A percentile compares a stretch with the other conserved stretches of the same genome.
phyloP scores from a whole-genome alignment of 495 filamentous ascomycete genomes.

The Neohortaea acidophila region DNA sequence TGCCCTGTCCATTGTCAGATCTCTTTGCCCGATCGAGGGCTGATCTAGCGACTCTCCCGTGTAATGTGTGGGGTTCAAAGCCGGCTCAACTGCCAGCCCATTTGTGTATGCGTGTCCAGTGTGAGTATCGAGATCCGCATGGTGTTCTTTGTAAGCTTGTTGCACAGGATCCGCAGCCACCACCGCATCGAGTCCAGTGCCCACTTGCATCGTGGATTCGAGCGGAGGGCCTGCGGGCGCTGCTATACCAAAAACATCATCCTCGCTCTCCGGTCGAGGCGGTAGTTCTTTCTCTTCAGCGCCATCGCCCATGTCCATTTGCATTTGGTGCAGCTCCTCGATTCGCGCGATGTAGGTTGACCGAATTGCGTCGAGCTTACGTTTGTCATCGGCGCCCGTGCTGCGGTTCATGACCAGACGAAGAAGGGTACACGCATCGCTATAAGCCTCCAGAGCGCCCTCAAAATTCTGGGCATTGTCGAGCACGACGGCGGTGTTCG shows the following conservation, averaged over 20 bases:
- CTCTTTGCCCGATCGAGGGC: no score
- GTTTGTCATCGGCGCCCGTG: slow-evolving; percentile 63
- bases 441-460: slow-evolving; percentile 81
- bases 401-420: slow-evolving; percentile 76
- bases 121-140: slow-evolving; percentile 7
- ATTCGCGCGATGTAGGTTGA: slow-evolving; percentile 82
- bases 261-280: slow-evolving; percentile 57
- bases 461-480: slow-evolving; percentile 92
- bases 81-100: no score
- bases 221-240: no score
- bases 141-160: no score
- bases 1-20: no score
- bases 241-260: slow-evolving; percentile 25
- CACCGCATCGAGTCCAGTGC: no score
- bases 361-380: slow-evolving; percentile 76
- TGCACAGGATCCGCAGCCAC: no score
- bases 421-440: slow-evolving; percentile 71
- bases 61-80: no score
- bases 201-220: no score
- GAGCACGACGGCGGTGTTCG: slow-evolving; percentile 83
- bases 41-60: no score
- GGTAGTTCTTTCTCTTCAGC: slow-evolving; percentile 36
- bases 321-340: slow-evolving; percentile 59
- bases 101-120: neutral
- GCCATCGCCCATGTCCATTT: slow-evolving; percentile 30